Base-by-base conservation (phyloP, 2,329 filamentous ascomycete genomes). In the Blumeriella jaapii region DNA sequence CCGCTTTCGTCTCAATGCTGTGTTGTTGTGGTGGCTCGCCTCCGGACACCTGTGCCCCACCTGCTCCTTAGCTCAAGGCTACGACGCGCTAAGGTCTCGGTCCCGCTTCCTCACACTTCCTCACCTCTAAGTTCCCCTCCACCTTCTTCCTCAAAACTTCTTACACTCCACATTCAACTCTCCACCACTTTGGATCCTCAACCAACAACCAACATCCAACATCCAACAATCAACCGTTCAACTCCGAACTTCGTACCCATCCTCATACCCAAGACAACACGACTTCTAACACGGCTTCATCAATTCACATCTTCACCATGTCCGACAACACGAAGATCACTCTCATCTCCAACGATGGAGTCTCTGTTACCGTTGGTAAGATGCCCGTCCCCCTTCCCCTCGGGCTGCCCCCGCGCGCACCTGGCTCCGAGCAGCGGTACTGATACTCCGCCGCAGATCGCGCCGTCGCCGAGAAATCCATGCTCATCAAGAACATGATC, bases 401-500 rank as follows among this genome's bases (percentile, higher is more conserved):
- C n/a, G n/a, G n/a, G n/a, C n/a, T n/a, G 26, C 24, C 32, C 29
- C 27, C 22, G 27, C 23, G 30, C 34, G 30, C 33, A 35, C 23
- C 1, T 19, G 10, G 15, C 16, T 11, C 23, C 16, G 22, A 33
- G 22, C 28, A n/a, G 9, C 20, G 27, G 18, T 16, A 24, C 38
- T 49, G 30, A 51, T 46, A 29, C 15, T n/a, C n/a, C 4, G 12
- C 13, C 16, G 31, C 43, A 82, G 86, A 93, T 46, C 83, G 84
- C 46, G 68, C 74, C 23, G 82, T 96, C 42, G 85, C 83, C 26
- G 85, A 94, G 67, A 83, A 89, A 48, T 94, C 85, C 3, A 76
- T 95, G 54, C 71, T 98, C 34, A 93, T 98, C 68, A 95, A 94
- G 76, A 94, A 96, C 69, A 80, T 98, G 80, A 73, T 98, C 29